Conservation (phyloP, 2,329 filamentous ascomycete genomes). For the Cadophora malorum region DNA sequence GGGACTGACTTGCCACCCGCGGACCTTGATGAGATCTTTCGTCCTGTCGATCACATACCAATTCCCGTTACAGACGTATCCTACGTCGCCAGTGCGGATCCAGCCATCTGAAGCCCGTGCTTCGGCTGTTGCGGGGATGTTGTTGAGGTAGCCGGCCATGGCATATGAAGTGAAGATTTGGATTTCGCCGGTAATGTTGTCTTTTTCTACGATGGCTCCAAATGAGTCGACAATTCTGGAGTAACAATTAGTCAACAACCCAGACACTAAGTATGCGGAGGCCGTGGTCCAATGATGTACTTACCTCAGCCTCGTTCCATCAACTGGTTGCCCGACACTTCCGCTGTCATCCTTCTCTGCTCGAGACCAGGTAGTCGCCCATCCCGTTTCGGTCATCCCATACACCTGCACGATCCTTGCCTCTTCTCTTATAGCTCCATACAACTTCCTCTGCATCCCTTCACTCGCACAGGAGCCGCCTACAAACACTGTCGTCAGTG, state of each 20-base stretch:
- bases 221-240: neutral
- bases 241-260: neutral
- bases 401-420: constrained; percentile 55
- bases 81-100: constrained; percentile 51
- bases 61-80: constrained; percentile 48
- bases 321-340: constrained; percentile 23
- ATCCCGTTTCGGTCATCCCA: constrained; percentile 60
- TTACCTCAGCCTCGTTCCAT: constrained; percentile 21
- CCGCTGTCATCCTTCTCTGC: constrained; percentile 19
- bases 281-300: neutral
- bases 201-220: constrained; percentile 11
- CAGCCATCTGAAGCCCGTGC: constrained; percentile 43
- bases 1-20: constrained; percentile 55
- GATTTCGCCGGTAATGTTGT: constrained; percentile 39
- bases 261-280: neutral
- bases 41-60: constrained; percentile 50
- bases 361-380: constrained; percentile 32
- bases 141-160: constrained; percentile 48
- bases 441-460: constrained; percentile 48
- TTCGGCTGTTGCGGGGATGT: constrained; percentile 44
- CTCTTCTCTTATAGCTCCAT: constrained; percentile 48
- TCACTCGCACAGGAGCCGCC: constrained; percentile 55
- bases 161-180: constrained; percentile 21
- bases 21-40: constrained; percentile 55
- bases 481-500: constrained; percentile 53